A percentile compares a stretch with the other conserved stretches of the same genome.
These are phyloP conservation scores for Emmonsiellopsis sp. DNA, from an alignment of 2,329 filamentous ascomycete genomes.

Conservation along the genomic window DNA sequence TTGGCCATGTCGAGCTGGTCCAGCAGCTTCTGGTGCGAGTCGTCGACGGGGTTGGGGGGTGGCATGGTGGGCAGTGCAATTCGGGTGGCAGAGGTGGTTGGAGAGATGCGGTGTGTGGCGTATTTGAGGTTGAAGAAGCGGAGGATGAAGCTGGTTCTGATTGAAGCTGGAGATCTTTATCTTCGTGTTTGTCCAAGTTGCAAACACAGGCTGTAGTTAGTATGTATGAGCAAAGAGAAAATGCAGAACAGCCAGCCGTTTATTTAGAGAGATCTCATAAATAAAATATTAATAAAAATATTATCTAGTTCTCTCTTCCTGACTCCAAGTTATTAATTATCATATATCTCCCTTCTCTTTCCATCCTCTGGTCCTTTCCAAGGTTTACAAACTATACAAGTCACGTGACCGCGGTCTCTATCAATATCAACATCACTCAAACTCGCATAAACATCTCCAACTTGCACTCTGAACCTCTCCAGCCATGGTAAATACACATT, in stretches of 20 bases:
- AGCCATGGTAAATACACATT: not conserved
- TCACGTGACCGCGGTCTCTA: too few species aligned
- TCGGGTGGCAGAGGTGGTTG: not conserved
- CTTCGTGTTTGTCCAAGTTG: not conserved
- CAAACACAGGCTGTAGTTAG: not conserved
- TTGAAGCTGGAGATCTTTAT: not conserved
- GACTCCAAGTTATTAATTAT: too few species aligned
- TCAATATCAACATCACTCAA: too few species aligned
- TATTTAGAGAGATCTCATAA: too few species aligned
- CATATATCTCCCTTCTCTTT: too few species aligned
- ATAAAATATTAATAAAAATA: too few species aligned
- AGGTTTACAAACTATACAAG: too few species aligned
- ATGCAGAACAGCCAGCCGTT: not conserved
- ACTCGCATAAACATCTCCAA: too few species aligned
- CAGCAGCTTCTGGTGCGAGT: constrained; percentile 76
- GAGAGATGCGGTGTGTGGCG: not conserved
- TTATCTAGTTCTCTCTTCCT: too few species aligned
- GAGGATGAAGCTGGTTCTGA: not conserved
- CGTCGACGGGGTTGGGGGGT: constrained; percentile 60
- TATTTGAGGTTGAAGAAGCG: not conserved
- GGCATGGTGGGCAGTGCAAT: constrained; percentile 36
- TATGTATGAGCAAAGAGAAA: not conserved
- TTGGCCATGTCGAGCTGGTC: constrained; percentile 86
- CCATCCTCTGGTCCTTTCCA: too few species aligned
- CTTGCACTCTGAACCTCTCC: not conserved